Percentiles rank a stretch among this genome's conserved stretches.
These are phyloP conservation scores for Geotrichum siamense DNA, from an alignment of 1,139 yeast species.

Conservation along the genomic window DNA sequence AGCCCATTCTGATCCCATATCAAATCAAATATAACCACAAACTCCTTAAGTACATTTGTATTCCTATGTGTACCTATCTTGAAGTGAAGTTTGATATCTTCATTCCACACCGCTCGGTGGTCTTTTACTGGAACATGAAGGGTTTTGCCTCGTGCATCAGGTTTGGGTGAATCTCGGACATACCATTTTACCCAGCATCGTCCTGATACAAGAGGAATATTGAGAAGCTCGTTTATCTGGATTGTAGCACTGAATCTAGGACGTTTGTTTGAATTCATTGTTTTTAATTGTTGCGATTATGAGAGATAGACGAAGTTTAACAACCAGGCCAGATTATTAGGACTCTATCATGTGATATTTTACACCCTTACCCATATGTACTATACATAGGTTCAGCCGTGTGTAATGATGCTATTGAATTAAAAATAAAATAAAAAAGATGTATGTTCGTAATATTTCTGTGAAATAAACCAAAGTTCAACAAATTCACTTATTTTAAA, in stretches of 20 bases:
- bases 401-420: no score
- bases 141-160: slow-evolving; percentile 42
- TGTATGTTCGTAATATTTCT: no score
- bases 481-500: no score
- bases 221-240: slow-evolving; percentile 60
- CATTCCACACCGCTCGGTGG: slow-evolving; percentile 47
- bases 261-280: slow-evolving; percentile 18
- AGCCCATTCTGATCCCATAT: slow-evolving; percentile 32
- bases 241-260: slow-evolving; percentile 55
- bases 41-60: slow-evolving; percentile 28
- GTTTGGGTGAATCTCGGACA: slow-evolving; percentile 40
- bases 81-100: slow-evolving; percentile 35
- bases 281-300: background rate
- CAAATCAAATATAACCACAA: slow-evolving; percentile 33
- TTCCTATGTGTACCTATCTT: slow-evolving; percentile 40
- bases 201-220: slow-evolving; percentile 77
- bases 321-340: no score
- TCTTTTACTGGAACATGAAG: slow-evolving; percentile 40
- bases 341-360: no score
- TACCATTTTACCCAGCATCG: slow-evolving; percentile 58
- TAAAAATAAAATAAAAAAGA: no score
- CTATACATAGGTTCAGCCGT: no score
- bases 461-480: no score
- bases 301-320: no score
- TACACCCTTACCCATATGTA: no score